A percentile compares a stretch with the other conserved stretches of the same genome.
Evolutionary conservation across 75 land plant genomes (phyloP).

Genomic region (Selaginella moellendorffii): DNA sequence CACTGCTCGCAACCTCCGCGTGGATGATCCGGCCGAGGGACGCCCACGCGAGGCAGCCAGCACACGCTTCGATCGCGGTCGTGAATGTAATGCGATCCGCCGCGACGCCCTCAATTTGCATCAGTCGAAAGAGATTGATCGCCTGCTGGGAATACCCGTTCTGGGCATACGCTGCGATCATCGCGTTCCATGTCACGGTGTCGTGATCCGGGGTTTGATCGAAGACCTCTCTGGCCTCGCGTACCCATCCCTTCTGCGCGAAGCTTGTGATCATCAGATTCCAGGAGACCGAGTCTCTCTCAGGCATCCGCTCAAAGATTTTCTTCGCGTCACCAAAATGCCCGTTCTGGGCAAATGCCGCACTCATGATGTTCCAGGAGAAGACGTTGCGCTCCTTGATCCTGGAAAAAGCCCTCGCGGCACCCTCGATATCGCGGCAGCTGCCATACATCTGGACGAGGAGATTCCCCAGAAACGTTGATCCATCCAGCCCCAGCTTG

Average conservation of each 20-base stretch:
- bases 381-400: neutral
- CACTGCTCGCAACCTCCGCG: neutral
- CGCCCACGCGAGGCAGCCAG: neutral
- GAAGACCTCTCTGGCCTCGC: slow-evolving; percentile 14
- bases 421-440: neutral
- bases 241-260: neutral
- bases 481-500: neutral
- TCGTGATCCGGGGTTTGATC: slow-evolving; percentile 17
- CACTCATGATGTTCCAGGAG: neutral
- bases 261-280: neutral
- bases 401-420: too few relatives aligned
- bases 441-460: neutral
- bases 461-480: neutral
- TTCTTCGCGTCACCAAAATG: neutral
- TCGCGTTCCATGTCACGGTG: slow-evolving; percentile 33
- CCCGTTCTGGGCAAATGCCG: neutral
- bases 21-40: neutral
- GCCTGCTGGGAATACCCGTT: slow-evolving; percentile 3
- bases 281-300: neutral
- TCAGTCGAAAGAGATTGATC: neutral
- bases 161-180: slow-evolving; percentile 30
- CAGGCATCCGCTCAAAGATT: neutral
- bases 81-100: neutral
- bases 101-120: neutral
- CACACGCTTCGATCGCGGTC: neutral